Evolutionary conservation across 768 basidiomycete genomes (phyloP), one percentile per base, ranked within the genome.

Genomic region (Tulasnella sp.): DNA sequence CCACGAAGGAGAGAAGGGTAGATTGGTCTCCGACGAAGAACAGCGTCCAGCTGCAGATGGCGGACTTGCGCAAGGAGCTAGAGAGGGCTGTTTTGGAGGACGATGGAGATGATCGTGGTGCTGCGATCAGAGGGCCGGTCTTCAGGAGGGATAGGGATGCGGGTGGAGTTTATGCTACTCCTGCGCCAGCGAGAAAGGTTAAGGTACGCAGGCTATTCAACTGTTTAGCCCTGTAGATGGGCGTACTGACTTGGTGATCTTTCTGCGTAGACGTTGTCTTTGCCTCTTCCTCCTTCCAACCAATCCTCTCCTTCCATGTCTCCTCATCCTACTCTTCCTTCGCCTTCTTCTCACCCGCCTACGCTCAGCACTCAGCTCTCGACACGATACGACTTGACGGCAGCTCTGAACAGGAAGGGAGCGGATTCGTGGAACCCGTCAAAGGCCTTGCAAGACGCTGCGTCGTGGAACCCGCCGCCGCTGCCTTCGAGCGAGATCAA

Each of bases 61-160:
- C 72, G 22, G 79, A 80, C 8, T 24, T 80, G 58, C 44, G 79
- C 34, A 37, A 31, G 44, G 72, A 75, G 72, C 41, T 80, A 12
- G 79, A 80, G 79, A 42, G 74, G n/a, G 79, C 58, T 41, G 79
- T 80, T 11, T 75, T 74, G 31, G 74, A 40, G 28, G 78, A 79
- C 24, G 78, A 73, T 46, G 79, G 46, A 40, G 46, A 75, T 18
- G 72, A 12, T 24, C 41, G 46, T 72, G 72, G 41, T 2, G 37
- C 28, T 11, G n/a, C 3, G 2, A 22, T 34, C 2, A 72, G 46
- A 69, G 46, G 37, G 42, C 79, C 77, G 6, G 44, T 64, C 50
- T 78, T 78, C 24, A 78, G 64, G 77, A 78, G 28, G 76, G 76
- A 77, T 40, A 28, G 74, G 24, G 46, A 37, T 31, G 37, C 48